Evolutionary conservation across 306 rosid species (phyloP).

Genomic region (Luffa acutangula): DNA sequence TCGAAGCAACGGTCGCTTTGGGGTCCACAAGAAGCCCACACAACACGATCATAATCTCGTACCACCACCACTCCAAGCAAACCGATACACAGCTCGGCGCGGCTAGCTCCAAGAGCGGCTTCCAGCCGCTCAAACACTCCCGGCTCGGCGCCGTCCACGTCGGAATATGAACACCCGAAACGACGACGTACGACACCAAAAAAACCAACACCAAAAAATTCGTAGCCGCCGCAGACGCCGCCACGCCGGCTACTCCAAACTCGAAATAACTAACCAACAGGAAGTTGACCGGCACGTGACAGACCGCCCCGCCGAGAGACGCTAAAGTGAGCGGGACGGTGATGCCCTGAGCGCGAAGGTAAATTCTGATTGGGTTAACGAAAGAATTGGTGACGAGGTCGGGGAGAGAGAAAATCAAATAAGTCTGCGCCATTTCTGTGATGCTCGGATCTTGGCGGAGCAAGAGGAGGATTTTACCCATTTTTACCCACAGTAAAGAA

Average conservation of each 20-base stretch:
- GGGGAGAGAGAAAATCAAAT: constrained; percentile 47
- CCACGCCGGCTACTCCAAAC: constrained; percentile 51
- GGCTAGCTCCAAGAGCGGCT: constrained; percentile 55
- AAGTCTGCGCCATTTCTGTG: constrained; percentile 47
- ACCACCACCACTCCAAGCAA: constrained; percentile 99
- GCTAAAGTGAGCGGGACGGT: constrained; percentile 66
- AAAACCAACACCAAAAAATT: constrained; percentile 29
- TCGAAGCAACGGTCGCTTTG: constrained; percentile 71
- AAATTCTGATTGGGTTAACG: constrained; percentile 71
- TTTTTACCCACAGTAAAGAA: constrained; percentile 58
- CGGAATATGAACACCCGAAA: constrained; percentile 30
- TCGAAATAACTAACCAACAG: constrained; percentile 16
- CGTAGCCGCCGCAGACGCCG: constrained; percentile 62
- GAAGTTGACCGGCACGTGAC: constrained; percentile 49
- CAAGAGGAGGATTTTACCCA: constrained; percentile 33
- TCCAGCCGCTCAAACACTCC: constrained; percentile 58
- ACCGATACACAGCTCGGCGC: constrained; percentile 89
- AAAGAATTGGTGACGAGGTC: constrained; percentile 79
- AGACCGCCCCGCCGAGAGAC: constrained; percentile 44
- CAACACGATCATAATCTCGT: constrained; percentile 86
- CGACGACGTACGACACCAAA: constrained; percentile 26
- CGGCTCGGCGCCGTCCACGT: constrained; percentile 60
- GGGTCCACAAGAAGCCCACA: constrained; percentile 79
- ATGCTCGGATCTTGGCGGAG: constrained; percentile 41
- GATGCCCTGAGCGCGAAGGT: constrained; percentile 84